Evolutionary conservation across 768 basidiomycete species (phyloP).

Genomic region (Pluteus cervinus): DNA sequence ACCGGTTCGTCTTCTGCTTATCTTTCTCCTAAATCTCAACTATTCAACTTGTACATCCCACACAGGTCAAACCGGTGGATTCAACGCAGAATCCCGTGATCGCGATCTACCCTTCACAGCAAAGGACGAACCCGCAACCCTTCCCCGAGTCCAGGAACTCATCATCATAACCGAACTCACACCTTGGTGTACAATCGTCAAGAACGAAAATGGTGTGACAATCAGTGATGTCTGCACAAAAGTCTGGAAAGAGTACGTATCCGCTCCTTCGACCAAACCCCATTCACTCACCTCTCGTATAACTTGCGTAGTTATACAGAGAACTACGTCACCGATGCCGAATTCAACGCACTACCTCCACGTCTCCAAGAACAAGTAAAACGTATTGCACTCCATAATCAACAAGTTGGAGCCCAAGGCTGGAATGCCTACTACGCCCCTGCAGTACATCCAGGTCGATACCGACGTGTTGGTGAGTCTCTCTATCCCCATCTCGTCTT

Average conservation of each 20-base stretch:
- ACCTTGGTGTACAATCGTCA: slow-evolving; percentile 77
- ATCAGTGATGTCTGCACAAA: slow-evolving; percentile 65
- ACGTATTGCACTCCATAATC: slow-evolving; percentile 44
- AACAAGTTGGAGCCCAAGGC: slow-evolving; percentile 15
- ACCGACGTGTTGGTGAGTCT: slow-evolving; percentile 59
- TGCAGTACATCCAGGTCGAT: slow-evolving; percentile 39
- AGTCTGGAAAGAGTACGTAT: slow-evolving; percentile 72
- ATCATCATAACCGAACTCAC: slow-evolving; percentile 52
- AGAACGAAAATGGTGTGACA: slow-evolving; percentile 69
- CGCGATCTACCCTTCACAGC: slow-evolving; percentile 46
- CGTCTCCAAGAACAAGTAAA: slow-evolving; percentile 71
- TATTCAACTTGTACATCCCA: neutral
- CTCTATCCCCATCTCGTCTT: slow-evolving; percentile 1
- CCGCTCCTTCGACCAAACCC: neutral
- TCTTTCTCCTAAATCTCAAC: neutral
- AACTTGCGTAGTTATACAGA: slow-evolving; percentile 54
- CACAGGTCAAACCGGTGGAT: slow-evolving; percentile 60
- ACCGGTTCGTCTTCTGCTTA: slow-evolving; percentile 40
- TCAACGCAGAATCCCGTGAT: slow-evolving; percentile 53
- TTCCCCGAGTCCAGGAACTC: slow-evolving; percentile 58
- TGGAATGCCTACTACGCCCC: slow-evolving; percentile 44
- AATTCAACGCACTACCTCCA: slow-evolving; percentile 52
- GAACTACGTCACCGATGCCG: slow-evolving; percentile 57
- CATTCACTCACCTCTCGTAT: neutral
- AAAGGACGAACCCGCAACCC: slow-evolving; percentile 62